These are phyloP conservation scores for Grosmannia clavigera DNA, from an alignment of 2,329 filamentous ascomycete genomes.

Conservation along the genomic window DNA sequence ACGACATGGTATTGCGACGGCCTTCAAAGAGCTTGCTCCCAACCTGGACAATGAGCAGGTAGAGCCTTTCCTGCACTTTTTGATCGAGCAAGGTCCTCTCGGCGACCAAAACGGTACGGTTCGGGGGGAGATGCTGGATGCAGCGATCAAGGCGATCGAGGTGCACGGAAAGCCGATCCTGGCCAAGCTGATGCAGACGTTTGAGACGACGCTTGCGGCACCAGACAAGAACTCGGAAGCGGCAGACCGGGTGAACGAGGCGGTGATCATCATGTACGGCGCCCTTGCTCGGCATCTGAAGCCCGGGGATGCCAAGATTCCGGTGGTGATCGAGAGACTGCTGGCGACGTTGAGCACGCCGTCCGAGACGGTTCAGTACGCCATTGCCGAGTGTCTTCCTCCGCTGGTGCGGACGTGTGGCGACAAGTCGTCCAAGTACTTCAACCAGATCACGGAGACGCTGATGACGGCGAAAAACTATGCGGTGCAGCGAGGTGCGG, in stretches of 20 bases:
- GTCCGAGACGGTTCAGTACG: constrained; percentile 93
- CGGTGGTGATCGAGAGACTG: constrained; percentile 75
- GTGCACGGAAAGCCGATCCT: constrained; percentile 70
- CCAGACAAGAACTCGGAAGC: constrained; percentile 71
- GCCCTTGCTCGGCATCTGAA: constrained; percentile 81
- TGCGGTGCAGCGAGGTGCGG: constrained; percentile 81
- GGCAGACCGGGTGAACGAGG: constrained; percentile 86
- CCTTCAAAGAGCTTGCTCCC: constrained; percentile 70
- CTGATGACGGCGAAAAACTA: constrained; percentile 85
- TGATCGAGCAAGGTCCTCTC: constrained; percentile 79
- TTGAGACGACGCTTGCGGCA: constrained; percentile 76
- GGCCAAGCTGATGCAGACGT: constrained; percentile 82
- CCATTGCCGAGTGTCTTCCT: constrained; percentile 85
- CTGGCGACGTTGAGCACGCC: constrained; percentile 83
- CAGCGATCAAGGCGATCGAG: constrained; percentile 70
- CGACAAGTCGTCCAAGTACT: constrained; percentile 67
- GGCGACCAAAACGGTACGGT: constrained; percentile 69
- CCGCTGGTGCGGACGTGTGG: constrained; percentile 75
- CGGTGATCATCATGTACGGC: constrained; percentile 94
- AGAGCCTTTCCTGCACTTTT: constrained; percentile 67
- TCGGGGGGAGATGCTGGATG: constrained; percentile 82
- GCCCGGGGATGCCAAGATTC: constrained; percentile 74
- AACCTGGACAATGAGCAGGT: constrained; percentile 57
- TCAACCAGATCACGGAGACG: constrained; percentile 67
- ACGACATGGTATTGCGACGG: constrained; percentile 76